Base-by-base conservation (phyloP, 2,329 filamentous ascomycete species). In the Colletotrichum viniferum region DNA sequence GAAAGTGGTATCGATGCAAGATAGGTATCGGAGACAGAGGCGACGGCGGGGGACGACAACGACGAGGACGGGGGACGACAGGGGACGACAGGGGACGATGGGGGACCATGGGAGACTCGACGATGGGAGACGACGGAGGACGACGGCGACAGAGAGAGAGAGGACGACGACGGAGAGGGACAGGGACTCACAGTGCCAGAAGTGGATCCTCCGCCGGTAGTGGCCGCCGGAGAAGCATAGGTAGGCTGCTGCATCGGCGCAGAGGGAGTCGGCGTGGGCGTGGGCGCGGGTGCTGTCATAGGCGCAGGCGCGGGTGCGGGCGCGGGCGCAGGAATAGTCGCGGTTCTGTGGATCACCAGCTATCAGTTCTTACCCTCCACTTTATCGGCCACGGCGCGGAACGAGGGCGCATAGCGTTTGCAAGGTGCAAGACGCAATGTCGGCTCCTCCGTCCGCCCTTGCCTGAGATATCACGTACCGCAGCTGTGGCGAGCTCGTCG, bases 401-500 rank as follows among this genome's bases (percentile, higher is more conserved):
- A 21, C 12, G 65, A 66, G 71, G 43, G 38, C 18, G 28, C 38
- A 60, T 43, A 18, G 58, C 43, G n/a, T 52, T 52, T 52, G 43
- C 43, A 52, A 52, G 43, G 43, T 52, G 43, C 43, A 52, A 52
- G 43, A 52, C 43, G 43, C 43, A 52, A 52, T 52, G 30, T 32
- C 32, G 24, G 26, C 36, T 52, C 36, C 24, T 30, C 58, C 18
- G 62, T 26, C 14, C 32, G 56, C 48, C 28, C 65, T 56, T 52
- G 30, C 18, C 58, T 21, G n/a, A 13, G 18, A 55, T 48, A 24
- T 43, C 34, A 84, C 87, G 82, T 83, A 90, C 88, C 87, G 87
- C 77, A 85, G 77, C 77, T 88, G 88, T 58, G 87, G 85, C 69
- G 88, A 85, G 78, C 81, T 84, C 13, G 83, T 82, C 21, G 84